Evolutionary conservation across 169 alveolate species (phyloP), one percentile per base, ranked within the genome.

Genomic region (Toxoplasma gondii): DNA sequence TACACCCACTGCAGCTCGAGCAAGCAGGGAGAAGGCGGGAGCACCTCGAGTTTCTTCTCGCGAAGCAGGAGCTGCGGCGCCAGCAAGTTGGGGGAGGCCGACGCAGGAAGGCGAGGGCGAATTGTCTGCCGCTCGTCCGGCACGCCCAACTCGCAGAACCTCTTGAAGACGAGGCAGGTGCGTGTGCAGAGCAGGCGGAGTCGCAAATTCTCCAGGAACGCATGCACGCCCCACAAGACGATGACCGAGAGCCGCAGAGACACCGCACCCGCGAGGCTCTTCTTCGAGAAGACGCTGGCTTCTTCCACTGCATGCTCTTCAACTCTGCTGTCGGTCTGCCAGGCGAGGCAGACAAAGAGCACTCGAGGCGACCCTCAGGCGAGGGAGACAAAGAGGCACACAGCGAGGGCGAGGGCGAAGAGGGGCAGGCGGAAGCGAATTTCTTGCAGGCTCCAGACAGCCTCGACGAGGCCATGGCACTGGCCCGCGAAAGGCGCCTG

Each of bases 1-100:
- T 92, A 24, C 95, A 92, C 58, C 95, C 95, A 0, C 58, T 92
- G 27, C 90, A 64, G 88, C 86, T 78, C 86, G 92, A 92, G 86
- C 88, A 41, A 16, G 92, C 80, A 82, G 88, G 95, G 1, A 45
- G 95, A 36, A 54, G 53, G 1, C 43, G 39, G 39, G 95, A 92
- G 90, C 81, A 82, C 45, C 86, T 92, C 45, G 54, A 84, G 31
- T 64, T 92, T 69, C 90, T 74, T n/a, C 74, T 91, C 45, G 43
- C 67, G 83, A 86, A 92, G 95, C 95, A 92, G 82, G 78, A 83
- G 88, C 82, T 92, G 19, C 86, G 86, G 86, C 86, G 45, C 24
- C 86, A n/a, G 24, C 39, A 16, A 78, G 10, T 1, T 45, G 49
- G 43, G 86, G 86, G 22, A 27, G 83, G 27, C 78, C 82, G 39